These are phyloP conservation scores for Circinella minor DNA, from an alignment of 371 early-diverging fungal species.

Conservation along the genomic window DNA sequence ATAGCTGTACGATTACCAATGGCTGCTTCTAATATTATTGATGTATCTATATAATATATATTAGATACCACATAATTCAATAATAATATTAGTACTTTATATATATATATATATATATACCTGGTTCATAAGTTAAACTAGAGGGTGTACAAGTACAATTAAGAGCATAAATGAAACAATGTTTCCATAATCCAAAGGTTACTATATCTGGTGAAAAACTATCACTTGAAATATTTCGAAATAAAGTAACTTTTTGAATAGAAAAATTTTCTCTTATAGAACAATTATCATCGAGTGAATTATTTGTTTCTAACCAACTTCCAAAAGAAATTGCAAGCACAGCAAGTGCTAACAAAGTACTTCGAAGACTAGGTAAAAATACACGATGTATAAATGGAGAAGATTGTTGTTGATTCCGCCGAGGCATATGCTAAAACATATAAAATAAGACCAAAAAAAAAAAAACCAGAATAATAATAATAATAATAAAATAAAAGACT, in stretches of 20 bases:
- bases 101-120: too few relatives aligned
- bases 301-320: conserved; percentile 44
- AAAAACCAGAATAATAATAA: not conserved
- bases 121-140: conserved; percentile 37
- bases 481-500: too few relatives aligned
- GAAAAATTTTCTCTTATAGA: conserved; percentile 31
- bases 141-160: conserved; percentile 41
- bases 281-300: conserved; percentile 25
- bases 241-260: conserved; percentile 32
- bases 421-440: not conserved
- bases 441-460: not conserved
- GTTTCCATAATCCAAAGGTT: conserved; percentile 46
- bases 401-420: not conserved
- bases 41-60: conserved; percentile 26
- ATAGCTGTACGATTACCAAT: conserved; percentile 29
- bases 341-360: conserved; percentile 24
- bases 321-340: conserved; percentile 34
- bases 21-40: conserved; percentile 27
- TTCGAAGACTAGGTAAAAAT: conserved; percentile 31
- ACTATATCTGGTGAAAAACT: conserved; percentile 35
- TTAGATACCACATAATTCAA: too few relatives aligned
- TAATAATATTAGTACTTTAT: too few relatives aligned
- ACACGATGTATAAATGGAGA: conserved; percentile 36
- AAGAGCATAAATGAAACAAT: conserved; percentile 42
- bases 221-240: conserved; percentile 31